Conservation (phyloP, 2,329 filamentous ascomycete genomes). For the Colletotrichum acutatum region DNA sequence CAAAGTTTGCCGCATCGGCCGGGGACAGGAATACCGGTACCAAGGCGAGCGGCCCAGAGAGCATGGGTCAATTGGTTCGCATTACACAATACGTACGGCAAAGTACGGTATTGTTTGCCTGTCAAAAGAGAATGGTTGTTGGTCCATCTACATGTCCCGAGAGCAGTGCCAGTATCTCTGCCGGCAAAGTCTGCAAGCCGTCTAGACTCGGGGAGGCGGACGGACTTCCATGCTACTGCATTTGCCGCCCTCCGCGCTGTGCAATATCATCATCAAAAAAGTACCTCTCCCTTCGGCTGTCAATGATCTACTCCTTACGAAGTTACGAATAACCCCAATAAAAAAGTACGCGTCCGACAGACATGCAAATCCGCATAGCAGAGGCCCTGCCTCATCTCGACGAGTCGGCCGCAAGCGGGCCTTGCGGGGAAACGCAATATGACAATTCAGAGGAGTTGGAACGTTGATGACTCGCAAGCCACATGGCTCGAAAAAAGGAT, state of each 20-base stretch:
- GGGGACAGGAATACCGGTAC: constrained; percentile 4
- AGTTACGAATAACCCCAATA: not conserved
- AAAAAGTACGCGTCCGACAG: not conserved
- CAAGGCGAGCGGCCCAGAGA: not conserved
- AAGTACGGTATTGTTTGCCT: not conserved
- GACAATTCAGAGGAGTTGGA: not conserved
- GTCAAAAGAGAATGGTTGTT: not conserved
- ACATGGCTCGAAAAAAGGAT: constrained; percentile 25
- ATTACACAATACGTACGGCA: not conserved
- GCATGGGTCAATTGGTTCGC: not conserved
- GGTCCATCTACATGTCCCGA: not conserved
- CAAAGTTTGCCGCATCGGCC: constrained; percentile 15
- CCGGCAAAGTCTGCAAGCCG: not conserved
- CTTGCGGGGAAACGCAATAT: constrained; percentile 22
- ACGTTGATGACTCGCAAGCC: constrained; percentile 30
- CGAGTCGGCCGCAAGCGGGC: constrained; percentile 8
- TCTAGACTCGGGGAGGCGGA: not conserved
- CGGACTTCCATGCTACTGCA: not conserved
- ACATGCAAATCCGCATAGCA: constrained; percentile 10
- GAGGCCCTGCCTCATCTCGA: constrained; percentile 6
- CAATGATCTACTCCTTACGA: not conserved
- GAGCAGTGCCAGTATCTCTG: not conserved
- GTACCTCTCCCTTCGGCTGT: not conserved
- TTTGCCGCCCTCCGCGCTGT: not conserved
- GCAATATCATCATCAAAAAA: not conserved